Evolutionary conservation across 2,329 filamentous ascomycete species (phyloP), one percentile per base, ranked within the genome.

Genomic region (Metarhizium anisopliae): DNA sequence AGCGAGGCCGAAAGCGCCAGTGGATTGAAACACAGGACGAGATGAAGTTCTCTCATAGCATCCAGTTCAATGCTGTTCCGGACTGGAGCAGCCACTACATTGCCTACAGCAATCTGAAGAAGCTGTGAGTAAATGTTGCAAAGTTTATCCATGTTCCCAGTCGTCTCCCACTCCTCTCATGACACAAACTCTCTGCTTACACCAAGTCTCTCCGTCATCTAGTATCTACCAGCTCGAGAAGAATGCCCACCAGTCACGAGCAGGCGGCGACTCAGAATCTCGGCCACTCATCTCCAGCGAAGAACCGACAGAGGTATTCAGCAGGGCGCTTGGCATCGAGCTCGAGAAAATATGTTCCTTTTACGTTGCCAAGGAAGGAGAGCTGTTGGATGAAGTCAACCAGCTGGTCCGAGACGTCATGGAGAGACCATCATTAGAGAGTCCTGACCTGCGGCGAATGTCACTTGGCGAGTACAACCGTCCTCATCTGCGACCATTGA

Each of bases 31-130:
- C 85, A 64, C 82, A 79, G 62, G 85, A 88, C 84, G 89, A 90
- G 68, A 99, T 99, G 94, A 97, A 97, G 86, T 99, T 99, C 80
- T 97, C 93, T 18, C 94, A 99, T 72, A 97, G 93, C 74, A 87
- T 99, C 65, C 94, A 99, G 78, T 99, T 99, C 77, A 99, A 99
- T 77, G 92, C 94, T 60, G 94, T 99, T 64, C 94, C 94, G n/a
- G 94, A 99, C 74, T 99, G 94, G 94, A 96, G 90, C 77, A 92
- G 86, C 66, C 85, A 97, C 73, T 99, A 99, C 73, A 95, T 99
- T 68, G 89, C 92, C 58, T 99, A 99, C 74, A 96, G 92, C 76
- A 97, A 96, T 68, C 82, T 99, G 64, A 99, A 99, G 80, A 99
- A 99, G 78, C 82, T 96, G 90, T 95, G 72, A 67, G 88, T 79